Conservation (phyloP, 768 basidiomycete genomes). For the Crepidotus variabilis region DNA sequence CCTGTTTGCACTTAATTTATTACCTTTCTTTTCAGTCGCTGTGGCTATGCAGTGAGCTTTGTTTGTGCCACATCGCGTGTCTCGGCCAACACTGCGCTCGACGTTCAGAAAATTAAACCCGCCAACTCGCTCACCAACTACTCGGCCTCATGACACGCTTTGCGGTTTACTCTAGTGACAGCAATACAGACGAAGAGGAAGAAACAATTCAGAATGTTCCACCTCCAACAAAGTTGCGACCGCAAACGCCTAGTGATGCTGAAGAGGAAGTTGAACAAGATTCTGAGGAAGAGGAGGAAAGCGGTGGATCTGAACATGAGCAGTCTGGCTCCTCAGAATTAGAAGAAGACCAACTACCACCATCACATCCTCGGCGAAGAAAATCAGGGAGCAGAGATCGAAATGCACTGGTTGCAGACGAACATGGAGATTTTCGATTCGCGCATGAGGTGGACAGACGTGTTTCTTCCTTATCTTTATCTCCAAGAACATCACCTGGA, state of each 20-base stretch:
- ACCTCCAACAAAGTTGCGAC: slow-evolving; percentile 13
- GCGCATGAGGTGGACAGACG: slow-evolving; percentile 39
- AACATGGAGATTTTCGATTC: slow-evolving; percentile 46
- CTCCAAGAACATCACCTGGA: slow-evolving; percentile 31
- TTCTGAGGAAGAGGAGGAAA: slow-evolving; percentile 26
- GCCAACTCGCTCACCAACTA: too few relatives aligned
- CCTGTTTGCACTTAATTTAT: background rate
- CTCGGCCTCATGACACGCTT: slow-evolving; percentile 56
- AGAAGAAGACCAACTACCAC: slow-evolving; percentile 45
- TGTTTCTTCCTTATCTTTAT: slow-evolving; percentile 28
- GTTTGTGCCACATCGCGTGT: too few relatives aligned
- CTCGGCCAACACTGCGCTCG: too few relatives aligned
- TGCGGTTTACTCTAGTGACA: slow-evolving; percentile 59
- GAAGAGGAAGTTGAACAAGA: slow-evolving; percentile 20
- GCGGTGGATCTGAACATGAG: slow-evolving; percentile 28
- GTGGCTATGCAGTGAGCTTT: too few relatives aligned
- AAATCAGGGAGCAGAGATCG: slow-evolving; percentile 22
- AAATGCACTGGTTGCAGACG: slow-evolving; percentile 52
- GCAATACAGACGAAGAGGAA: slow-evolving; percentile 52
- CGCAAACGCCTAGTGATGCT: slow-evolving; percentile 6
- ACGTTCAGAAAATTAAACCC: too few relatives aligned
- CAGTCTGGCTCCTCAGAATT: slow-evolving; percentile 41
- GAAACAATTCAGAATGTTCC: slow-evolving; percentile 19
- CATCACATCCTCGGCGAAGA: slow-evolving; percentile 19
- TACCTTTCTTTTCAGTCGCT: background rate